These are phyloP conservation scores for Gomphus sp. DNA, from an alignment of 1,284 basidiomycete genomes.

Conservation along the genomic window DNA sequence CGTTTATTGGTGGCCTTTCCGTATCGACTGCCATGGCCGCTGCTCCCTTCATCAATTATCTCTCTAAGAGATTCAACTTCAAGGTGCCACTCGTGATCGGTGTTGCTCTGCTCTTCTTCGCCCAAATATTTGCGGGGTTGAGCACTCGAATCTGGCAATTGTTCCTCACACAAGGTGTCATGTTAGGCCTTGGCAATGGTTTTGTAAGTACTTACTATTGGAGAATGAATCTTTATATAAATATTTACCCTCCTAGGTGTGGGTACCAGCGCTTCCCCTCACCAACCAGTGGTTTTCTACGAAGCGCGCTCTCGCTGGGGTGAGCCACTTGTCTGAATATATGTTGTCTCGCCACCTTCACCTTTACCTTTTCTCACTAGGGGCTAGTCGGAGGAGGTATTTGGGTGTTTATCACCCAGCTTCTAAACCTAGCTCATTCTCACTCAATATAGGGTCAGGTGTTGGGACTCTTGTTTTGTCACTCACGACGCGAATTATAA, in stretches of 20 bases:
- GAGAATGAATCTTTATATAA: background rate
- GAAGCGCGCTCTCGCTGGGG: slow-evolving; percentile 22
- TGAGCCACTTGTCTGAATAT: slow-evolving; percentile 1
- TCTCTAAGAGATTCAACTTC: slow-evolving; percentile 22
- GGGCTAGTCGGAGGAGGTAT: background rate
- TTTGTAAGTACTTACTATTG: background rate
- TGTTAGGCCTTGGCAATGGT: slow-evolving; percentile 12
- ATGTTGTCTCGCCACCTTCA: too few relatives aligned
- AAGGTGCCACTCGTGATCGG: slow-evolving; percentile 24
- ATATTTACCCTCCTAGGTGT: slow-evolving; percentile 7
- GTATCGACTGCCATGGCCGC: slow-evolving; percentile 22
- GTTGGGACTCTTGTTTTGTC: slow-evolving; percentile 25
- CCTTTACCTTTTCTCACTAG: background rate
- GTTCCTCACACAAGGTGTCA: slow-evolving; percentile 12
- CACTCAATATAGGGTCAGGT: slow-evolving; percentile 18
- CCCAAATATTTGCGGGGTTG: slow-evolving; percentile 12
- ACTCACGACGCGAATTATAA: slow-evolving; percentile 22
- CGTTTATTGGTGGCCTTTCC: slow-evolving; percentile 29
- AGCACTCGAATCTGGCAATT: slow-evolving; percentile 13
- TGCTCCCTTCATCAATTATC: slow-evolving; percentile 27
- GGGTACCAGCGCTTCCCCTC: slow-evolving; percentile 23
- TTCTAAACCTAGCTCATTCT: background rate
- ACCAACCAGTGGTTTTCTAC: slow-evolving; percentile 27
- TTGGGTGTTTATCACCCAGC: background rate
- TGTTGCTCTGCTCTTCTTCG: slow-evolving; percentile 13